Conservation (phyloP, 805 yeast species). For the Suhomyces tanzawaensis region DNA sequence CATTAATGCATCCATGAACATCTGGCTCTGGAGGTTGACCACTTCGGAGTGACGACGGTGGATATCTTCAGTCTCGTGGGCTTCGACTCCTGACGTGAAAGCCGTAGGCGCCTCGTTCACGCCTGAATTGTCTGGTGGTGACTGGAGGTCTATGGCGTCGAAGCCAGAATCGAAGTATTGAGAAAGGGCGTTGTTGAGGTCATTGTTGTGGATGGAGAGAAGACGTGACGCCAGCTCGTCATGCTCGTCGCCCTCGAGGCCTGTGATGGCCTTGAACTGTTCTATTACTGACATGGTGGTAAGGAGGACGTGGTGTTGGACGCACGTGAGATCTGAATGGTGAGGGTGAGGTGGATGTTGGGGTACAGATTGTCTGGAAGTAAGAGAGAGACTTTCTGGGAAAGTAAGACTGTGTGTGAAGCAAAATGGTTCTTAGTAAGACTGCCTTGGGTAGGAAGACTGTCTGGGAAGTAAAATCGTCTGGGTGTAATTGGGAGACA, state of each 20-base stretch:
- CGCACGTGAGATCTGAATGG: no score
- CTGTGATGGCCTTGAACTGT: constrained; percentile 51
- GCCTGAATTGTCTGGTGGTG: constrained; percentile 1
- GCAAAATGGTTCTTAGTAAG: no score
- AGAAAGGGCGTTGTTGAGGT: constrained; percentile 59
- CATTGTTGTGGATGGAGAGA: constrained; percentile 54
- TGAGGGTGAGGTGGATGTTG: no score
- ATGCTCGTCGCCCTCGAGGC: constrained; percentile 46
- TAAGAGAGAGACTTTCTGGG: no score
- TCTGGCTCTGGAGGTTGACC: constrained; percentile 26
- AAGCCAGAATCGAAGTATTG: constrained; percentile 57
- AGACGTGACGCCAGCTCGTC: constrained; percentile 45
- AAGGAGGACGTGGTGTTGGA: no score
- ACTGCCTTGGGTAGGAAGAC: no score
- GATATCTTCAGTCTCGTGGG: constrained; percentile 7
- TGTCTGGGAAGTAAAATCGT: no score
- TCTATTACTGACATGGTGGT: constrained; percentile 21
- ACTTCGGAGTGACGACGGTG: constrained; percentile 5
- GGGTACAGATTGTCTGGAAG: background rate
- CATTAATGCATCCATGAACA: constrained; percentile 24
- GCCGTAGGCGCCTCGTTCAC: constrained; percentile 7
- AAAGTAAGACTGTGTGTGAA: no score
- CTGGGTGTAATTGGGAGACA: no score
- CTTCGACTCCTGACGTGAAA: constrained; percentile 12
- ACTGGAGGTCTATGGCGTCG: constrained; percentile 16